Percentiles rank a stretch among this genome's conserved stretches.
Conservation (phyloP, 2,329 filamentous ascomycete species). For the Aulographum hederae region DNA sequence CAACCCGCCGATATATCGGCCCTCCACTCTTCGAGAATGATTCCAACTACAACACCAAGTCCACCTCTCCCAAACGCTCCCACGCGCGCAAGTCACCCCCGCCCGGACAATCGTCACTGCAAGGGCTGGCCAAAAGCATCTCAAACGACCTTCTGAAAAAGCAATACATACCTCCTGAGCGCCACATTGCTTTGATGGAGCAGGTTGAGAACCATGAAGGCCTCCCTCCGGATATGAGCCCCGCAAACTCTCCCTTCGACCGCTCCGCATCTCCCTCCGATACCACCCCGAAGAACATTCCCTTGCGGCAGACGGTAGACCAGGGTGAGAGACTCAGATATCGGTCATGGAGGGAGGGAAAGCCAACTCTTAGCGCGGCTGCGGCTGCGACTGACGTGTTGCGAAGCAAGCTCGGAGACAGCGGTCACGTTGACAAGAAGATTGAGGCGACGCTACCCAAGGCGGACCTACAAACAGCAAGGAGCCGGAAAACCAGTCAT, state of each 20-base stretch:
- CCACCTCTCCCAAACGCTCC: not conserved
- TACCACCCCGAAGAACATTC: constrained; percentile 6
- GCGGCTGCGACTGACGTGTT: too few relatives aligned
- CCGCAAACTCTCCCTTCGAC: constrained; percentile 17
- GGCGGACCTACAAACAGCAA: constrained; percentile 31
- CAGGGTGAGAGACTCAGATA: constrained; percentile 26
- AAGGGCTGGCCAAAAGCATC: not conserved
- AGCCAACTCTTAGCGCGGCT: constrained; percentile 21
- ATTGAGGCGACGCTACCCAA: constrained; percentile 45
- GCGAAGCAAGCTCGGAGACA: not conserved
- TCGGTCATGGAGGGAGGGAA: constrained; percentile 31
- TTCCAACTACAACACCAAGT: too few relatives aligned
- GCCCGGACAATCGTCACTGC: not conserved
- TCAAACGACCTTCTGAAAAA: not conserved
- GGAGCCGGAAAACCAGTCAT: constrained; percentile 47
- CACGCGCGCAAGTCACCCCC: not conserved
- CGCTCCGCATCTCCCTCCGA: constrained; percentile 14
- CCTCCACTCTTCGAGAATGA: not conserved
- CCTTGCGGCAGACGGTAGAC: constrained; percentile 7
- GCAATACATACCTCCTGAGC: not conserved
- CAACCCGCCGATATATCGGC: not conserved
- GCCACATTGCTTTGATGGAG: not conserved
- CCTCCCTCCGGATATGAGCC: constrained; percentile 12
- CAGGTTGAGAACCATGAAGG: not conserved
- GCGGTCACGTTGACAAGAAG: constrained; percentile 36